Conservation (phyloP, 2,329 filamentous ascomycete genomes). For the Neurospora sp. region DNA sequence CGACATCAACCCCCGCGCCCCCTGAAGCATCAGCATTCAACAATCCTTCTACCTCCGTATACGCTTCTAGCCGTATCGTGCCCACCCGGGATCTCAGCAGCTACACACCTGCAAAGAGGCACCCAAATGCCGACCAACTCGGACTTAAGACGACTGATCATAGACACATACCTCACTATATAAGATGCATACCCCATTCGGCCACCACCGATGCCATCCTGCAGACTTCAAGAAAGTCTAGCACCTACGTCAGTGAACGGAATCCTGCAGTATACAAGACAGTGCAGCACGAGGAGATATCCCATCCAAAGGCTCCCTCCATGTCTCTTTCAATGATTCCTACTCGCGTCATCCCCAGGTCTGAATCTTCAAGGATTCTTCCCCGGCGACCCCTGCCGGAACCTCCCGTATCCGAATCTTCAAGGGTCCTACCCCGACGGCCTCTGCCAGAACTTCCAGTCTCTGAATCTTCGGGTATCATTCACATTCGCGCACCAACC, state of each 20-base stretch:
- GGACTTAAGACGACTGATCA: neutral
- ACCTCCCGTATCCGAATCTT: neutral
- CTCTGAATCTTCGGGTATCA: neutral
- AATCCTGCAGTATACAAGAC: neutral
- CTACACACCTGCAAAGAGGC: neutral
- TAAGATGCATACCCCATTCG: constrained; percentile 12
- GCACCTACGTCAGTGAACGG: neutral
- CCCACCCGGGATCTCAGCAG: constrained; percentile 3
- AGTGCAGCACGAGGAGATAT: neutral
- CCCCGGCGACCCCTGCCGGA: neutral
- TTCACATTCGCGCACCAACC: neutral
- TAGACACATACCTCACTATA: neutral
- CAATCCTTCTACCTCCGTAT: constrained; percentile 15
- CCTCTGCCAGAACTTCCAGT: neutral
- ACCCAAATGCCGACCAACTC: neutral
- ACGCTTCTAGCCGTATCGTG: constrained; percentile 9
- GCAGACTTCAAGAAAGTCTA: constrained; percentile 3
- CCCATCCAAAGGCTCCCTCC: neutral
- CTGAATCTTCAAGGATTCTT: neutral
- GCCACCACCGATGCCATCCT: constrained; percentile 16
- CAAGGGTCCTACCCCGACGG: neutral
- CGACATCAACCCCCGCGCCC: neutral
- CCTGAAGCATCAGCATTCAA: constrained; percentile 6
- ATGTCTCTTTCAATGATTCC: neutral
- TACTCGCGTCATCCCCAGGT: neutral